These are phyloP conservation scores for Durusdinium trenchii DNA, from an alignment of 73 alveolate species.

Conservation along the genomic window DNA sequence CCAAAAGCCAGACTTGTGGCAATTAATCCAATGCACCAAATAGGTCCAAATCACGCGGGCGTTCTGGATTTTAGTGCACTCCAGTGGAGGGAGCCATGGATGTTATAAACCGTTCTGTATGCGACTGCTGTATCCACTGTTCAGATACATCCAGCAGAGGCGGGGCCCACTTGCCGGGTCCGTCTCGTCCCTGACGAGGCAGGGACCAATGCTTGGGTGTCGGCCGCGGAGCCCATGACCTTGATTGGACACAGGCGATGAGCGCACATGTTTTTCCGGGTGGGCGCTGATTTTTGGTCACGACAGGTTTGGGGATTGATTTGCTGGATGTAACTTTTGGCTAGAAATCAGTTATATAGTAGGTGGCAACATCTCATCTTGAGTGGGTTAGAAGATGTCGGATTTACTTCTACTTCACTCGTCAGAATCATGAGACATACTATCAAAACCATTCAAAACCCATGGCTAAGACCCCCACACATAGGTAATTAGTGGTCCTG, in stretches of 20 bases:
- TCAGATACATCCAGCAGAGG: neutral
- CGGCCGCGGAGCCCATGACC: constrained; percentile 83
- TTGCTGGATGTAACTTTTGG: neutral
- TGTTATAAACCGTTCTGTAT: neutral
- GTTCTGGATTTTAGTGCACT: neutral
- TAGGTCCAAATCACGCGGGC: neutral
- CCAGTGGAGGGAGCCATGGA: neutral
- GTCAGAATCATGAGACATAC: too few relatives aligned
- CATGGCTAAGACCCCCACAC: too few relatives aligned
- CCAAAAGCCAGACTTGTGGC: neutral
- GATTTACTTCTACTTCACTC: too few relatives aligned
- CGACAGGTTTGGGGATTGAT: neutral
- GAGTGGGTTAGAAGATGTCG: too few relatives aligned
- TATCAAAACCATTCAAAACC: too few relatives aligned
- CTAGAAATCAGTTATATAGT: too few relatives aligned
- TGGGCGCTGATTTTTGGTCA: too few relatives aligned
- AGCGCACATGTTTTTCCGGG: too few relatives aligned
- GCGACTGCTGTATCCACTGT: neutral
- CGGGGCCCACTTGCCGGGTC: neutral
- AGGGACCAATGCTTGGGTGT: constrained; percentile 57
- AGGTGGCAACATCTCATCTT: too few relatives aligned
- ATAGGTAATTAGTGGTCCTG: too few relatives aligned
- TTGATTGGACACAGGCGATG: constrained; percentile 80
- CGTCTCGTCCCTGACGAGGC: neutral
- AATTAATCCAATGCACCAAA: neutral